phyloP scores from a whole-genome alignment of 257 asterid genomes.

The Paulownia fortunei region DNA sequence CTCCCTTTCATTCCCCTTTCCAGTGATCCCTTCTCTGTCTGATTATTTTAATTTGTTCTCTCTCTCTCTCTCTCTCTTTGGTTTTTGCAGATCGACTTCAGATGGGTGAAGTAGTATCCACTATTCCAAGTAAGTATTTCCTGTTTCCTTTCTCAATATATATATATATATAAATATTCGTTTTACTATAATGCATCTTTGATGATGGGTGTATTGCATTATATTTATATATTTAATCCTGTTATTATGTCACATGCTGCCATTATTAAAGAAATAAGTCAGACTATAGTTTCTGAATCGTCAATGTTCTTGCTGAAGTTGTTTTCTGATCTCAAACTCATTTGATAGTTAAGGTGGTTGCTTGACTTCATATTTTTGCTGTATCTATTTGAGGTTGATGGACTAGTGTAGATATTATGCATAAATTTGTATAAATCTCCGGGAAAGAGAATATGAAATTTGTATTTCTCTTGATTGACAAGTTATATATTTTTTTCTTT shows the following conservation, averaged over 20 bases:
- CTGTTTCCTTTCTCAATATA: neutral
- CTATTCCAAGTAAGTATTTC: slow-evolving; percentile 81
- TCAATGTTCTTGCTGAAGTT: slow-evolving; percentile 12
- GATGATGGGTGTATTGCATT: neutral
- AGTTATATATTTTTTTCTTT: neutral
- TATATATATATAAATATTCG: neutral
- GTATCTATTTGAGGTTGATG: neutral
- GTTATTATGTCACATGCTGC: neutral
- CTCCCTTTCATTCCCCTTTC: slow-evolving; percentile 5
- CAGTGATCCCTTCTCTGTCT: neutral
- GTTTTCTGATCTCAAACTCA: neutral
- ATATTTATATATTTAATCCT: neutral
- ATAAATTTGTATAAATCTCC: neutral
- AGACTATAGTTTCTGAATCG: neutral
- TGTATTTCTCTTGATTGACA: neutral
- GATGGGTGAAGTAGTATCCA: slow-evolving; percentile 99
- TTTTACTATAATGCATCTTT: neutral
- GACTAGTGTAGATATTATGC: slow-evolving; percentile 22
- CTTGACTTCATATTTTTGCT: neutral
- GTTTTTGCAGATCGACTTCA: slow-evolving; percentile 89
- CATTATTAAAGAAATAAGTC: neutral
- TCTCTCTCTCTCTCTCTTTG: neutral
- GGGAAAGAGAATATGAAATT: neutral
- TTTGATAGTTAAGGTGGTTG: slow-evolving; percentile 8
- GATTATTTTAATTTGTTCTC: neutral